Percentiles rank a stretch among this genome's conserved stretches.
Evolutionary conservation across 805 yeast species (phyloP).

Genomic region (Metschnikowia continentalis): DNA sequence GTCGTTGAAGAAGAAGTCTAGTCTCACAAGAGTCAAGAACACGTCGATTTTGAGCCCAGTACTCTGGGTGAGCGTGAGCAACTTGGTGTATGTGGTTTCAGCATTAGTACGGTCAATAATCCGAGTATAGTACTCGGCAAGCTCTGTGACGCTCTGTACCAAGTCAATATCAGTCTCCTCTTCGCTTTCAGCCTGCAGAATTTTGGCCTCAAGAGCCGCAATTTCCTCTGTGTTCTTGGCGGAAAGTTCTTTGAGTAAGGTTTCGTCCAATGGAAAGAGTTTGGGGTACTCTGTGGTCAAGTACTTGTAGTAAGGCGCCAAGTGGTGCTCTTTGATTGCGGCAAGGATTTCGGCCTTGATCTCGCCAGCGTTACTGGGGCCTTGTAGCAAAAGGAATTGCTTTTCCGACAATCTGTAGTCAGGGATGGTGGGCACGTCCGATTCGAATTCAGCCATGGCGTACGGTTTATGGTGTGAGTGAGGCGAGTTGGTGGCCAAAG

Average conservation of each 20-base stretch:
- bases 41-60: conserved; percentile 90
- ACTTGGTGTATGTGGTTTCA: conserved; percentile 59
- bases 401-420: conserved; percentile 78
- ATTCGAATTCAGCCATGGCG: conserved; percentile 29
- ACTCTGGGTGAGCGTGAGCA: conserved; percentile 74
- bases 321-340: conserved; percentile 53
- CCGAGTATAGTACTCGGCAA: conserved; percentile 83
- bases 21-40: conserved; percentile 71
- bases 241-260: conserved; percentile 47
- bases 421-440: conserved; percentile 63
- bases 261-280: conserved; percentile 55
- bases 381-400: conserved; percentile 58
- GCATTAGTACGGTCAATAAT: conserved; percentile 82
- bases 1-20: conserved; percentile 89
- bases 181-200: conserved; percentile 52
- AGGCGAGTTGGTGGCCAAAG: conserved; percentile 5
- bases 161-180: conserved; percentile 86
- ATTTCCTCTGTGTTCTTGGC: conserved; percentile 55
- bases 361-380: conserved; percentile 27
- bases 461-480: background rate
- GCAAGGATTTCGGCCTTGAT: conserved; percentile 43
- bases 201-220: conserved; percentile 49
- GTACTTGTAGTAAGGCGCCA: conserved; percentile 82
- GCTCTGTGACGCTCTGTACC: conserved; percentile 67
- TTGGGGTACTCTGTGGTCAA: conserved; percentile 37